These are phyloP conservation scores for Aspergillus sclerotioniger DNA, from an alignment of 495 filamentous ascomycete genomes.

Conservation along the genomic window DNA sequence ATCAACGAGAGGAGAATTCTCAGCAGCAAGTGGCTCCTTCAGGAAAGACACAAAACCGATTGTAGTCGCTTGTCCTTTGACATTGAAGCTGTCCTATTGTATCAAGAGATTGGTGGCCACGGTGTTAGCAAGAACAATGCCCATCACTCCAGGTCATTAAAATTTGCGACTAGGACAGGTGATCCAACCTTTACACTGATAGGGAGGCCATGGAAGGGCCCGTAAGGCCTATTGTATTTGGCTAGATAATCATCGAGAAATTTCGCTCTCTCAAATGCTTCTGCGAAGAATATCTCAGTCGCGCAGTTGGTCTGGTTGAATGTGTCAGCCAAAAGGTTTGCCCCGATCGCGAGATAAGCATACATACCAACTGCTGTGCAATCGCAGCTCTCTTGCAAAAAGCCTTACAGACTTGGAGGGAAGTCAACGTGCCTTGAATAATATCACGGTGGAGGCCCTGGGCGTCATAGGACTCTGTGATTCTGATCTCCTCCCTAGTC, in stretches of 20 bases:
- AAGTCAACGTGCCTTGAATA: constrained; percentile 36
- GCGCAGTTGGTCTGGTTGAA: constrained; percentile 46
- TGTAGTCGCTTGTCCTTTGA: constrained; percentile 44
- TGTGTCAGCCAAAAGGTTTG: neutral
- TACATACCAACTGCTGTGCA: constrained; percentile 23
- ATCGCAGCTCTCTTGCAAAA: constrained; percentile 55
- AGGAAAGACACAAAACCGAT: constrained; percentile 44
- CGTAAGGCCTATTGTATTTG: constrained; percentile 39
- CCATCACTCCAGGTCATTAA: neutral
- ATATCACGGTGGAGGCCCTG: constrained; percentile 34
- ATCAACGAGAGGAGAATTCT: constrained; percentile 41
- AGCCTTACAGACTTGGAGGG: constrained; percentile 49
- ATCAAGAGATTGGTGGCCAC: neutral
- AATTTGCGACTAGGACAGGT: neutral
- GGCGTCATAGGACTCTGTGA: constrained; percentile 54
- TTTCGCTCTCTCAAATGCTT: constrained; percentile 32
- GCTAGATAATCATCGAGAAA: constrained; percentile 34
- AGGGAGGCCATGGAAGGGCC: constrained; percentile 61
- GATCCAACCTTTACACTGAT: constrained; percentile 48
- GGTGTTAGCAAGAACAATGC: neutral
- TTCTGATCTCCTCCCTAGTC: constrained; percentile 45
- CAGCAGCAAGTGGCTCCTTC: constrained; percentile 41
- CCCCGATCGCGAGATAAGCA: neutral
- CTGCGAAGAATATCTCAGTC: constrained; percentile 55
- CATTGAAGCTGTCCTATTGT: constrained; percentile 53